These are phyloP conservation scores for Eleusine indica DNA, from an alignment of 176 grass and related monocot genomes.

Conservation along the genomic window DNA sequence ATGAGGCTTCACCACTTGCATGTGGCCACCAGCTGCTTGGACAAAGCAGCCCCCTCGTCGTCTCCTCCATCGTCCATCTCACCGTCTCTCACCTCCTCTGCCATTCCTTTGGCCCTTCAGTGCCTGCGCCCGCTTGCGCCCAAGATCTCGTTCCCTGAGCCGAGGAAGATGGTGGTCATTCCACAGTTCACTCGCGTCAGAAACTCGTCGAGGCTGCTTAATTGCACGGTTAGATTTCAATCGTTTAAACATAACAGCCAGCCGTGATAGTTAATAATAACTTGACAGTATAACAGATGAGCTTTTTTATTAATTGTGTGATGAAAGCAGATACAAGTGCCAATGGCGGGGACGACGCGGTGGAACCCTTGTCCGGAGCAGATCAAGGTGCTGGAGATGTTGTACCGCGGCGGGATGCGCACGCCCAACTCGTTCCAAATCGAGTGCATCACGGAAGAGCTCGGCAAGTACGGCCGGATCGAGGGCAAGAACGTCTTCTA, in stretches of 20 bases:
- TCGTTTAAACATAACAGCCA: background rate
- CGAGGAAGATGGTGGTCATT: slow-evolving; percentile 33
- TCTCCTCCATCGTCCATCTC: background rate
- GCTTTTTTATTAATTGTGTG: background rate
- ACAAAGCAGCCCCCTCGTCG: slow-evolving; percentile 39
- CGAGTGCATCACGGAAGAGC: slow-evolving; percentile 83
- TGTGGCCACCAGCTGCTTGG: slow-evolving; percentile 35
- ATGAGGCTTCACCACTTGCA: slow-evolving; percentile 68
- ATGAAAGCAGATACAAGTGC: slow-evolving; percentile 50
- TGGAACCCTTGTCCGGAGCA: slow-evolving; percentile 93
- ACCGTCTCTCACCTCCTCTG: slow-evolving; percentile 22
- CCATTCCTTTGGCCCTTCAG: slow-evolving; percentile 30
- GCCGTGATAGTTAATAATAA: no score
- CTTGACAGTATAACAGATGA: background rate
- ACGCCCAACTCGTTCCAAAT: slow-evolving; percentile 86
- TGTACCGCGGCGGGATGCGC: slow-evolving; percentile 84
- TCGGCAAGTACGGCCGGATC: slow-evolving; percentile 72
- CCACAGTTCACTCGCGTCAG: slow-evolving; percentile 37
- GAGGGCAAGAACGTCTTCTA: slow-evolving; percentile 99
- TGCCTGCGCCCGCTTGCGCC: slow-evolving; percentile 51
- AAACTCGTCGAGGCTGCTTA: slow-evolving; percentile 45
- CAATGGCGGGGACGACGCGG: slow-evolving; percentile 56
- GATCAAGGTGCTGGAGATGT: slow-evolving; percentile 81
- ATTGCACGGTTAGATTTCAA: slow-evolving; percentile 30
- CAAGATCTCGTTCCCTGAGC: slow-evolving; percentile 47